These are phyloP conservation scores for Brasilioporus rufonigricans DNA, from an alignment of 768 basidiomycete species.

Conservation along the genomic window DNA sequence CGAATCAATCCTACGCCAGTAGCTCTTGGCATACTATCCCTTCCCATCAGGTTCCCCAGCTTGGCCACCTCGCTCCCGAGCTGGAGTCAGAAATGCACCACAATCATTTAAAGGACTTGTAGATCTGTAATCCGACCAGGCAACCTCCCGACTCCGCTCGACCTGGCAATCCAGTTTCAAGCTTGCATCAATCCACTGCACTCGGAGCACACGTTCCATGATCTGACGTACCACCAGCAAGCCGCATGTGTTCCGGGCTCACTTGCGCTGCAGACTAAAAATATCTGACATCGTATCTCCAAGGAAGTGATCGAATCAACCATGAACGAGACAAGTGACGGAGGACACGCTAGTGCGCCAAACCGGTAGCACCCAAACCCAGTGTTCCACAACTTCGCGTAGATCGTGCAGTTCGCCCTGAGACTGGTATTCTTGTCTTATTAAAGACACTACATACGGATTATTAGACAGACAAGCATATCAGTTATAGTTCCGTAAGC, in stretches of 20 bases:
- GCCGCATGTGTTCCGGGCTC: neutral
- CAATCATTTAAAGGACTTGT: too few species aligned
- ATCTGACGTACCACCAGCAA: neutral
- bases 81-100: too few species aligned
- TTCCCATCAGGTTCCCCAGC: too few species aligned
- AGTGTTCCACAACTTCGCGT: neutral
- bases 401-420: neutral
- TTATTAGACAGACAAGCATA: neutral
- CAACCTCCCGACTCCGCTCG: neutral
- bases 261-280: neutral
- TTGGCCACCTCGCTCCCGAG: too few species aligned
- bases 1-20: too few species aligned
- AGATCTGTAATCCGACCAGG: too few species aligned
- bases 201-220: neutral
- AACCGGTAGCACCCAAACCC: neutral
- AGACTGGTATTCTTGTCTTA: neutral
- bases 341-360: neutral
- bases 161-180: neutral
- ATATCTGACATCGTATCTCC: neutral
- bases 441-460: neutral
- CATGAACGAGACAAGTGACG: neutral
- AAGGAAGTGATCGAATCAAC: neutral
- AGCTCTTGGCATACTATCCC: too few species aligned
- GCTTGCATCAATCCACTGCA: neutral
- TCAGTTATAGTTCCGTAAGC: neutral